Base-by-base conservation (phyloP, 2,329 filamentous ascomycete species). In the Dothideomycetes sp. region DNA sequence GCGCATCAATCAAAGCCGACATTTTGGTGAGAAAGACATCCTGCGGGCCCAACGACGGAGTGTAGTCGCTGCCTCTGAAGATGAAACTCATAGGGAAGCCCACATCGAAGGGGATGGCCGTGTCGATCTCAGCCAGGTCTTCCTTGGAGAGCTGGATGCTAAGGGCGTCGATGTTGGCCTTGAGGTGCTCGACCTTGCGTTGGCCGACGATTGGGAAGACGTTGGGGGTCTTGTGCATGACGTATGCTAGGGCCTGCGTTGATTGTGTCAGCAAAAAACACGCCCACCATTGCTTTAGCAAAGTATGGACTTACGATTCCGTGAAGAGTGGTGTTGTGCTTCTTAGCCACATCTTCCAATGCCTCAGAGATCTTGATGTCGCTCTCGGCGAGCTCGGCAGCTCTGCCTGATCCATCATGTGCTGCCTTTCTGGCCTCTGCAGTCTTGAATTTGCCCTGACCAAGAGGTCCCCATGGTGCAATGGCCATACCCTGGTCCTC, bases 171-270 rank as follows among this genome's bases (percentile, higher is more conserved):
- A 86, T 80, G 51, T 85, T 86, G 42, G 68, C 69, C 52, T 78
- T 72, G 31, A 88, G 62, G 53, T 87, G 81, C 36, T 79, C 74
- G 8, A 83, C 57, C 49, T 77, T 85, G 9, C 81, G 70, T 0
- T 79, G 78, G 9, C 82, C 81, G 4, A 85, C 66, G 31, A 87
- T 76, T 1, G 83, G 83, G 52, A 84, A 84, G 10, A 86, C 77
- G 50, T 84, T 76, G 0, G 79, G 73, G 41, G 47, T 46, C 61
- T 86, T 85, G 47, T 76, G 70, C 68, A 83, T 72, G 11, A 86
- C 76, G 52, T 87, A 87, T 2, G 82, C 81, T 17, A 87, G 60
- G 7, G 82, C 57, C 34, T 37, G 34, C 14, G n/a, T n/a, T n/a
- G n/a, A n/a, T n/a, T n/a, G n/a, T n/a, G n/a, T n/a, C n/a, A n/a